Base-by-base conservation (phyloP, 192 early-diverging fungal genomes). In the Phycomyces blakesleeanus region DNA sequence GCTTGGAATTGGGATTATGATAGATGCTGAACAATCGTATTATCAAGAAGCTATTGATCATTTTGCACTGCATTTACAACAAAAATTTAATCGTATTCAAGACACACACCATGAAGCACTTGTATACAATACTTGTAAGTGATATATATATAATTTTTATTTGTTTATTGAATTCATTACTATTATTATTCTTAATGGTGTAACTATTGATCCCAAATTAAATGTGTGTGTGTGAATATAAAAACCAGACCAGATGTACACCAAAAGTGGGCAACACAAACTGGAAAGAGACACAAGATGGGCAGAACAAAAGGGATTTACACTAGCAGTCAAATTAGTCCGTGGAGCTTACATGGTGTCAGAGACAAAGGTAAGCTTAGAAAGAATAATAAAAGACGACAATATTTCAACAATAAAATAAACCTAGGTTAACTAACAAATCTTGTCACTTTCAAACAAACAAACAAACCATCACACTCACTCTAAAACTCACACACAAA, bases 11-110 rank as follows among this genome's bases (percentile, higher is more conserved):
- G 81, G 89, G 5, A 61, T 96, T 21, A 88, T 95, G 81, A 77
- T 98, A 20, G 96, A 98, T 58, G 96, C 96, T 55, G 96, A 98
- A 73, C 93, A 94, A 75, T 79, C 89, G 7, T 93, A 96, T 72
- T 94, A 93, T 77, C 96, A 97, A 79, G 83, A 89, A 5, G 90
- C 91, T 20, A 93, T 98, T 70, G 93, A 98, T 76, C 85, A 87
- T 57, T 80, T 93, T 9, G 89, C 88, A 9, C 69, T 92, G 34
- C 75, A 79, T 16, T 70, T 98, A 44, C 83, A 83, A 71, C 69
- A 77, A 50, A 76, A 81, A 64, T 93, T 83, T 79, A 96, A 98
- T 77, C 59, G 62, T 51, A 51, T 53, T n/a, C n/a, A n/a, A 25
- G 57, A 55, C 4, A 42, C 63, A 16, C 42, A 75, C 10, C 39